Evolutionary conservation across 352 stramenopile species (phyloP).

Genomic region (Bremia lactucae): DNA sequence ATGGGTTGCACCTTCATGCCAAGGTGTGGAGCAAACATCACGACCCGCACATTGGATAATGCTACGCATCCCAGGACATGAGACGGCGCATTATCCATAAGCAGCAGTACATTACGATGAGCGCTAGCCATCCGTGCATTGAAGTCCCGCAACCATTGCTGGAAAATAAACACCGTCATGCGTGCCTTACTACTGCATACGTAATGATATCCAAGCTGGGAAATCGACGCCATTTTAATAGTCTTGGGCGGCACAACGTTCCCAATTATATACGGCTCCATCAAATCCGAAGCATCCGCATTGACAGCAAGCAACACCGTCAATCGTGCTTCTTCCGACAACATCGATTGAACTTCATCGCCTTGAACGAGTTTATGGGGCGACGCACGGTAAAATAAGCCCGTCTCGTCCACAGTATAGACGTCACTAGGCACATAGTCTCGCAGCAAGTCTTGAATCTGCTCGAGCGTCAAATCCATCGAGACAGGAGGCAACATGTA

Average conservation of each 20-base stretch:
- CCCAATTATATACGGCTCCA: constrained; percentile 83
- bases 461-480: constrained; percentile 69
- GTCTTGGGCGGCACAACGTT: constrained; percentile 57
- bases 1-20: constrained; percentile 83
- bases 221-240: constrained; percentile 74
- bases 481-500: constrained; percentile 77
- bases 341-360: constrained; percentile 63
- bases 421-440: constrained; percentile 77
- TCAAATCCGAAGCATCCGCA: constrained; percentile 62
- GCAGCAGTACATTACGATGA: constrained; percentile 70
- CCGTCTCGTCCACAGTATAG: constrained; percentile 82
- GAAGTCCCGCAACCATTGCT: constrained; percentile 81
- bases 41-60: constrained; percentile 80
- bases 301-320: constrained; percentile 69
- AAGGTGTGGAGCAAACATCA: constrained; percentile 74
- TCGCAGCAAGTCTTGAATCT: constrained; percentile 77
- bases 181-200: constrained; percentile 71
- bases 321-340: constrained; percentile 61
- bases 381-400: constrained; percentile 79
- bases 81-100: constrained; percentile 82
- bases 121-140: constrained; percentile 80
- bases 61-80: constrained; percentile 70
- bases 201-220: constrained; percentile 80
- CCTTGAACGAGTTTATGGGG: constrained; percentile 76
- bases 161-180: constrained; percentile 86